Percentiles rank a stretch among this genome's conserved stretches.
Conservation (phyloP, 441 rosid genomes). For the Populus tomentosa region DNA sequence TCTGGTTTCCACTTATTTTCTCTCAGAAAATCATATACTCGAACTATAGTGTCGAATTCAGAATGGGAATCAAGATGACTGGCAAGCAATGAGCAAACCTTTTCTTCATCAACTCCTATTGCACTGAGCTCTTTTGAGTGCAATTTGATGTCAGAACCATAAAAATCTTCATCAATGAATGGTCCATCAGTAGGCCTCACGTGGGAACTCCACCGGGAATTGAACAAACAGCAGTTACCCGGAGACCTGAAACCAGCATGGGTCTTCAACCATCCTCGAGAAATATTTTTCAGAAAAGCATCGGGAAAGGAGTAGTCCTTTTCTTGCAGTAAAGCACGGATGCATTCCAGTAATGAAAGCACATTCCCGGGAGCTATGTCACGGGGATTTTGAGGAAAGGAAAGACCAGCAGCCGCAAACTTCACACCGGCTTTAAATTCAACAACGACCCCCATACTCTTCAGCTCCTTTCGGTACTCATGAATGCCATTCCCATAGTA, state of each 20-base stretch:
- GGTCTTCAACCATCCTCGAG: constrained; percentile 57
- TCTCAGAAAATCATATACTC: constrained; percentile 44
- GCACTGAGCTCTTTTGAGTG: constrained; percentile 40
- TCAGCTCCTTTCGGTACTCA: too few relatives aligned
- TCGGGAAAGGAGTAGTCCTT: constrained; percentile 15
- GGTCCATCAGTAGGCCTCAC: constrained; percentile 61
- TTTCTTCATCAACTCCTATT: constrained; percentile 42
- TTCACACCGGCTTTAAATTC: too few relatives aligned
- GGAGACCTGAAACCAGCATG: constrained; percentile 48
- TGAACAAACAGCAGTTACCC: constrained; percentile 36
- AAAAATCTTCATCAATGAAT: constrained; percentile 58
- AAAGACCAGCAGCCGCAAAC: constrained; percentile 27
- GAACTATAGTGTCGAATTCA: constrained; percentile 31
- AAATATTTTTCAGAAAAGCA: constrained; percentile 25
- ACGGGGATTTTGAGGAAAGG: constrained; percentile 29
- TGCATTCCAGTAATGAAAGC: constrained; percentile 44
- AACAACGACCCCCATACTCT: too few relatives aligned
- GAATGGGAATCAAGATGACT: constrained; percentile 32
- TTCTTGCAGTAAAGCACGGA: constrained; percentile 19
- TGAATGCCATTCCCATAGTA: too few relatives aligned
- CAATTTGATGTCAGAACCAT: constrained; percentile 31
- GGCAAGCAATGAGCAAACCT: constrained; percentile 36
- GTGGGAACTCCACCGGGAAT: constrained; percentile 27
- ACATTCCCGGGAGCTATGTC: constrained; percentile 28
- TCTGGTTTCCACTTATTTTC: constrained; percentile 31